phyloP scores from a whole-genome alignment of 2,329 filamentous ascomycete genomes.

The Colletotrichum tropicicola region DNA sequence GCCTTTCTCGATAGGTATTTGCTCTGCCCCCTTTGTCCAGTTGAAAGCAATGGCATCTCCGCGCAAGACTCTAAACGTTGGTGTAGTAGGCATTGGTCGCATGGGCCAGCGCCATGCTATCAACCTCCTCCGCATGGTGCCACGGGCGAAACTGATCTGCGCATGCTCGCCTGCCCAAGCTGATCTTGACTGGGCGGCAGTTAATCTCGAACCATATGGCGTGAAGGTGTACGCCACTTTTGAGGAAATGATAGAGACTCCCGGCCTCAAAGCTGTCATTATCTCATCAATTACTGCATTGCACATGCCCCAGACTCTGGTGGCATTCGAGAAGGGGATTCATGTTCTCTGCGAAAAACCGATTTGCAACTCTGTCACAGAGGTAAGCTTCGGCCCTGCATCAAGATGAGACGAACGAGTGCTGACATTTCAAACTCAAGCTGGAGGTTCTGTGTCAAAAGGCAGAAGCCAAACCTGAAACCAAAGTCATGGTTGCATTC shows the following conservation, averaged over 20 bases:
- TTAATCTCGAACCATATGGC: constrained; percentile 50
- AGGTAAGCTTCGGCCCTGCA: constrained; percentile 50
- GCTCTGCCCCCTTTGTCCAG: too few species aligned
- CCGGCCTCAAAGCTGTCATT: constrained; percentile 49
- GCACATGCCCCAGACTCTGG: constrained; percentile 66
- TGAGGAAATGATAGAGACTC: constrained; percentile 52
- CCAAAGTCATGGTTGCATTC: constrained; percentile 59
- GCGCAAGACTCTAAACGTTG: constrained; percentile 47
- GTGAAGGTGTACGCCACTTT: constrained; percentile 54
- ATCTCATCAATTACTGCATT: constrained; percentile 55
- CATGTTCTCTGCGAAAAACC: constrained; percentile 70
- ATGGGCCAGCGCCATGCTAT: constrained; percentile 62
- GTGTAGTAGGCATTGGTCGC: constrained; percentile 58
- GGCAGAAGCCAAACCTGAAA: constrained; percentile 48
- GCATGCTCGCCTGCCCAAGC: constrained; percentile 54
- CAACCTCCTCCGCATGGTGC: constrained; percentile 53
- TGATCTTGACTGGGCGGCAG: constrained; percentile 53
- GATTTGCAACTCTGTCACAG: constrained; percentile 64
- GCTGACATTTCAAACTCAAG: constrained; percentile 55
- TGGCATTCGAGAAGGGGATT: constrained; percentile 60
- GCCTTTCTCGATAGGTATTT: too few species aligned
- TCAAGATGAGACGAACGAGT: constrained; percentile 63
- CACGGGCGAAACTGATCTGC: constrained; percentile 57
- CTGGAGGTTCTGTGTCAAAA: background rate
- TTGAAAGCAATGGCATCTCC: constrained; percentile 12